These are phyloP conservation scores for slime mould (Dictyostelium discoideum) DNA, from an alignment of 78 protist genomes.

Conservation along the genomic window dicty_2.7 NC_007091.3:4359001-4359500, in stretches of 20 bases:
- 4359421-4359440: not conserved
- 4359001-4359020: not conserved
- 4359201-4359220: not conserved
- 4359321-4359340: not conserved
- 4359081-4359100: not conserved
- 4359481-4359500: not conserved
- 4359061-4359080: not conserved
- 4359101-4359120: not conserved
- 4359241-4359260: not conserved
- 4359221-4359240: not conserved
- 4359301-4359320: not conserved
- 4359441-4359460: not conserved
- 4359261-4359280: not conserved
- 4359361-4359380: not conserved
- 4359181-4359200: not conserved
- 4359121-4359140: not conserved
- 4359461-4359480: not conserved
- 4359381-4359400: not conserved
- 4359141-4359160: not conserved
- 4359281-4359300: not conserved
- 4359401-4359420: not conserved
- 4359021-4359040: not conserved
- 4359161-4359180: not conserved
- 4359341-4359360: not conserved
- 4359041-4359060: not conserved